Percentiles rank a stretch among this genome's conserved stretches.
Conservation (phyloP, 177 flowering plant species). For the Telopea speciosissima region DNA sequence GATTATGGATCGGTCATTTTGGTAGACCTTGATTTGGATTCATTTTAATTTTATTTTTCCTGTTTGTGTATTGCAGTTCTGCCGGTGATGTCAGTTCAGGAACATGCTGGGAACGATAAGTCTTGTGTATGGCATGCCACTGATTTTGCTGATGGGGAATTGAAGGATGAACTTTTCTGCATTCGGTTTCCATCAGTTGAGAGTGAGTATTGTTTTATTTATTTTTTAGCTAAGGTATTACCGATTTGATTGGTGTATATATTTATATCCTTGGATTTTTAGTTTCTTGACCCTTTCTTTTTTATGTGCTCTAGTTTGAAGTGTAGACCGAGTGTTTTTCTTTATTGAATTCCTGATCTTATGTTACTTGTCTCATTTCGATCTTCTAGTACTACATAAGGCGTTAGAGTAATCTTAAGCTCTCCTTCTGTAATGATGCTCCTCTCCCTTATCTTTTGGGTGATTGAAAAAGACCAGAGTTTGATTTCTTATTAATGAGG, state of each 20-base stretch:
- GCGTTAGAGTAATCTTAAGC: too few species aligned
- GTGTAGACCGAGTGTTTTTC: neutral
- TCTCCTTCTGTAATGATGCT: too few species aligned
- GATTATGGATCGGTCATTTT: neutral
- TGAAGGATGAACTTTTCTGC: slow-evolving; percentile 70
- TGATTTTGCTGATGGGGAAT: slow-evolving; percentile 70
- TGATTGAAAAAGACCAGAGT: too few species aligned
- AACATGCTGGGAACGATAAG: slow-evolving; percentile 69
- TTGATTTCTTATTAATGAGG: too few species aligned
- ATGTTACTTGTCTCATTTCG: neutral
- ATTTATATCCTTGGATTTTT: too few species aligned
- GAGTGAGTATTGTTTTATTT: slow-evolving; percentile 36
- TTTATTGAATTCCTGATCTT: too few species aligned
- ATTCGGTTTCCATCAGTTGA: slow-evolving; percentile 58
- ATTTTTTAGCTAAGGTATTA: neutral
- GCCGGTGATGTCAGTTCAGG: slow-evolving; percentile 50
- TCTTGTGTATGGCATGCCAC: slow-evolving; percentile 73
- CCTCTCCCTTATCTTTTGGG: too few species aligned
- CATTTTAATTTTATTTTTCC: neutral
- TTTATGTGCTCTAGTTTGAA: neutral
- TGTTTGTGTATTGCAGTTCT: slow-evolving; percentile 33
- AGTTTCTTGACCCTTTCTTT: neutral
- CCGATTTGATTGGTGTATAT: neutral
- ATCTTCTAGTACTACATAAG: neutral
- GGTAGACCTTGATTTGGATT: neutral